These are phyloP conservation scores for Platismatia glauca DNA, from an alignment of 495 filamentous ascomycete genomes.

Conservation along the genomic window DNA sequence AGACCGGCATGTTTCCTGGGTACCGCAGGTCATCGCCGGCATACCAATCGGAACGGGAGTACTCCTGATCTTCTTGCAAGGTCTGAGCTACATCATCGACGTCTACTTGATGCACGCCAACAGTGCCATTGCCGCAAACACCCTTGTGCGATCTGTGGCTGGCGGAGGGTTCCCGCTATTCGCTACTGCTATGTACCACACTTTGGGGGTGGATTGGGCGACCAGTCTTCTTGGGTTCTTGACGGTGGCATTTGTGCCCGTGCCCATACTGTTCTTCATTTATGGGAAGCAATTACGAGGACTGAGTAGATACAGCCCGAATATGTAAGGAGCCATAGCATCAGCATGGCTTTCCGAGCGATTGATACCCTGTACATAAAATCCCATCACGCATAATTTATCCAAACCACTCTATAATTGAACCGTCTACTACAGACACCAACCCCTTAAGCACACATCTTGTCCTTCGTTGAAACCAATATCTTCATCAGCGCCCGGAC, in stretches of 20 bases:
- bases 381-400: background rate
- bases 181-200: conserved; percentile 46
- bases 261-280: conserved; percentile 62
- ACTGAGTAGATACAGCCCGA: conserved; percentile 32
- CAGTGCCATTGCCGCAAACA: conserved; percentile 42
- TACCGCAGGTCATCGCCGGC: conserved; percentile 28
- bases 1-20: conserved; percentile 25
- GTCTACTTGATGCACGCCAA: conserved; percentile 42
- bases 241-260: conserved; percentile 53
- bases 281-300: conserved; percentile 56
- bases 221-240: conserved; percentile 59
- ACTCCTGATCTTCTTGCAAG: conserved; percentile 33
- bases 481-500: too few relatives aligned
- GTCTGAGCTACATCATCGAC: conserved; percentile 48
- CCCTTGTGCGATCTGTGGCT: conserved; percentile 34
- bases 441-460: too few relatives aligned
- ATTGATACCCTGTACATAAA: background rate
- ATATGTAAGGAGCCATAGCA: background rate
- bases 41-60: conserved; percentile 32
- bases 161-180: conserved; percentile 52
- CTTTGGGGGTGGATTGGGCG: conserved; percentile 45
- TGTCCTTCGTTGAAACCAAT: background rate
- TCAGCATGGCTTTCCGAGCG: background rate
- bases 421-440: too few relatives aligned
- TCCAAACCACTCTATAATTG: background rate